phyloP scores from a whole-genome alignment of 495 filamentous ascomycete species.

The Trichoderma reesei region DNA sequence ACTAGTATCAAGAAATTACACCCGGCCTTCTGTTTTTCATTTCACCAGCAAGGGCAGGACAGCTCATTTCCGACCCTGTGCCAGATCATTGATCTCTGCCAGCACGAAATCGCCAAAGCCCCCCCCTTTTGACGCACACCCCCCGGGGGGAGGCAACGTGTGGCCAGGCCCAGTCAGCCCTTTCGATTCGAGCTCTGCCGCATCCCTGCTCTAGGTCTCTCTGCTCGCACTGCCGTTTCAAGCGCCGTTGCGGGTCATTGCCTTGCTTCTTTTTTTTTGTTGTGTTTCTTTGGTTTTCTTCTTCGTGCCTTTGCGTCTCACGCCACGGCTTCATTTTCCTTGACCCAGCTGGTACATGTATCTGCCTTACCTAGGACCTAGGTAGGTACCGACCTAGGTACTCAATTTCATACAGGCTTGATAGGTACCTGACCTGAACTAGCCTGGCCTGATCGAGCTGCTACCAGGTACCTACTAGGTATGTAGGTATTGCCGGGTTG shows the following conservation, averaged over 20 bases:
- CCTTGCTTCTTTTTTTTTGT: background rate
- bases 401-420: background rate
- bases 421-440: background rate
- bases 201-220: background rate
- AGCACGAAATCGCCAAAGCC: background rate
- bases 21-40: background rate
- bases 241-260: background rate
- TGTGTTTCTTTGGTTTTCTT: background rate
- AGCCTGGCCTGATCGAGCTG: no score
- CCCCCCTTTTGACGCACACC: conserved; percentile 5
- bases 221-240: conserved; percentile 1
- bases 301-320: background rate
- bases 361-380: no score
- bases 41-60: background rate
- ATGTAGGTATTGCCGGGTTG: no score
- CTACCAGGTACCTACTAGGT: no score
- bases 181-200: conserved; percentile 1
- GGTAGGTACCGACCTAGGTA: no score
- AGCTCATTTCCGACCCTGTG: conserved; percentile 5
- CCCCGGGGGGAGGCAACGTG: background rate
- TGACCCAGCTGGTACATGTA: background rate
- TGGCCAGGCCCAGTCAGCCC: conserved; percentile 3
- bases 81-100: background rate
- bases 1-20: conserved; percentile 2
- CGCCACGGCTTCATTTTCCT: background rate